phyloP scores from a whole-genome alignment of 2,329 filamentous ascomycete genomes.

The Diplocarpon rosae region DNA sequence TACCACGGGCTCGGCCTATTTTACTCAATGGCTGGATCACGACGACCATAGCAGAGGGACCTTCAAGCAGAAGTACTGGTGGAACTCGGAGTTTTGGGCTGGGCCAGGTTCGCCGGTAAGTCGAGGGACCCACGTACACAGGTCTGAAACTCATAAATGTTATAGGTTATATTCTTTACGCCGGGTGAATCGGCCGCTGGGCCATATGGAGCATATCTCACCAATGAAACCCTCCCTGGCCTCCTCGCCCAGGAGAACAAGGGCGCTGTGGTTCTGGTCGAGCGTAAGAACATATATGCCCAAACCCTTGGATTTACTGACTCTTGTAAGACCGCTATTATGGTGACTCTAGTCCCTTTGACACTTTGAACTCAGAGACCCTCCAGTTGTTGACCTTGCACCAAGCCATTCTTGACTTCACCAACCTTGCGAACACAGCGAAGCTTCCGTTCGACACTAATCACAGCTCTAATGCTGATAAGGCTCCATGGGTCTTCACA shows the following conservation, averaged over 20 bases:
- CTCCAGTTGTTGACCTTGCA: slow-evolving; percentile 43
- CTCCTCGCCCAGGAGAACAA: slow-evolving; percentile 40
- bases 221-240: slow-evolving; percentile 38
- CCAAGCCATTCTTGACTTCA: slow-evolving; percentile 42
- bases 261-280: slow-evolving; percentile 42
- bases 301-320: slow-evolving; percentile 3
- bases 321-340: slow-evolving; percentile 41
- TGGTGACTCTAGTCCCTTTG: slow-evolving; percentile 43
- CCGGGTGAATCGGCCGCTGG: slow-evolving; percentile 40
- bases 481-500: slow-evolving; percentile 44
- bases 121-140: slow-evolving; percentile 5
- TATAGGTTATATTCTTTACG: slow-evolving; percentile 37
- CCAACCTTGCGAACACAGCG: slow-evolving; percentile 41
- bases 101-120: slow-evolving; percentile 43
- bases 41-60: slow-evolving; percentile 41
- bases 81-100: slow-evolving; percentile 38
- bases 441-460: slow-evolving; percentile 41
- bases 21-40: slow-evolving; percentile 46
- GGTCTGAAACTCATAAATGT: not conserved
- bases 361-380: slow-evolving; percentile 38
- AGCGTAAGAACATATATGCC: slow-evolving; percentile 30
- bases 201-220: slow-evolving; percentile 38
- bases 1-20: slow-evolving; percentile 19
- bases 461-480: slow-evolving; percentile 36
- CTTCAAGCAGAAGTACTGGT: slow-evolving; percentile 44